These are phyloP conservation scores for Sphaerobolus stellatus DNA, from an alignment of 1,284 basidiomycete genomes.

Conservation along the genomic window DNA sequence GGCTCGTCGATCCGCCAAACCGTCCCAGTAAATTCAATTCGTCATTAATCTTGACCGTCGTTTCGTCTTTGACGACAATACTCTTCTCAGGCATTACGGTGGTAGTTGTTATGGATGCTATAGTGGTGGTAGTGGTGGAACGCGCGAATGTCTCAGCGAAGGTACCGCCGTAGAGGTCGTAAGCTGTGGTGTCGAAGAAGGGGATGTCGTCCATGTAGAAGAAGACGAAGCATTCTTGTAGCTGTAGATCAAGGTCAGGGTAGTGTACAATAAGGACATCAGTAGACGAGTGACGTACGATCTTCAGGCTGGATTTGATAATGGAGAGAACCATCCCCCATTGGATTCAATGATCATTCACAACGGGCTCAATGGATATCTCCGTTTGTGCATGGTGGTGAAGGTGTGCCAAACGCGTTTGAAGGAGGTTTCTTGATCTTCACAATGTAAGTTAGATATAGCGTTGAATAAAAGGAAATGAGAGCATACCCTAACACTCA, in stretches of 20 bases:
- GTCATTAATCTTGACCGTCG: too few species aligned
- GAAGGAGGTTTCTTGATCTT: slow-evolving; percentile 90
- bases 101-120: too few species aligned
- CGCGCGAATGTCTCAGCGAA: slow-evolving; percentile 80
- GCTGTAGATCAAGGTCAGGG: too few species aligned
- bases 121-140: too few species aligned
- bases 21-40: too few species aligned
- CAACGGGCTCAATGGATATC: slow-evolving; percentile 87
- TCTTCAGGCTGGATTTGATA: slow-evolving; percentile 87
- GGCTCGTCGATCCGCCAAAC: too few species aligned
- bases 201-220: slow-evolving; percentile 98
- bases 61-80: too few species aligned
- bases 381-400: slow-evolving; percentile 87
- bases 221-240: slow-evolving; percentile 89
- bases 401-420: slow-evolving; percentile 97
- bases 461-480: too few species aligned
- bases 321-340: slow-evolving; percentile 90
- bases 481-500: too few species aligned
- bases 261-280: too few species aligned
- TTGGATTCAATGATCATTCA: slow-evolving; percentile 88
- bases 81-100: too few species aligned
- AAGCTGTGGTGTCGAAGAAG: slow-evolving; percentile 82
- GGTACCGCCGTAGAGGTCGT: slow-evolving; percentile 81
- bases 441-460: too few species aligned
- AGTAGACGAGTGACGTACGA: slow-evolving; percentile 71